Conservation (phyloP, 2,329 filamentous ascomycete genomes). For the Lachnellula subtilissima region DNA sequence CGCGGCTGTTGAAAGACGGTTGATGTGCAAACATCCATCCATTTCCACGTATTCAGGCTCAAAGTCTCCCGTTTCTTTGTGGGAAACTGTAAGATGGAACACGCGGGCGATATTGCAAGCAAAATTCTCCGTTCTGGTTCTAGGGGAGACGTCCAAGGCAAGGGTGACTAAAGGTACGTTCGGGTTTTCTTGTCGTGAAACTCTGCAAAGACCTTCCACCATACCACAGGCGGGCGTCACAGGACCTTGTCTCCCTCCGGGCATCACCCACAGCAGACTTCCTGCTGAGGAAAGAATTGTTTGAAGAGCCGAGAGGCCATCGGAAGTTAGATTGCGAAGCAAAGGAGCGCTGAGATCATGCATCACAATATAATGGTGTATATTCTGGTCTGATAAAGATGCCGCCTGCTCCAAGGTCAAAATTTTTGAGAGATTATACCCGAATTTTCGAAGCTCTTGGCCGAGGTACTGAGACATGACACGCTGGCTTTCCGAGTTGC, state of each 20-base stretch:
- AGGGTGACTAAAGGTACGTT: not conserved
- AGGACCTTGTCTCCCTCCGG: not conserved
- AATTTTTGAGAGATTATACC: not conserved
- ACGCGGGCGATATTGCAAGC: not conserved
- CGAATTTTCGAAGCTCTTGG: too few relatives aligned
- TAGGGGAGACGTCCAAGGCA: not conserved
- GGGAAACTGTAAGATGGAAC: not conserved
- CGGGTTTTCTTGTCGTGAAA: constrained; percentile 1
- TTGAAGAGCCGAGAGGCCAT: not conserved
- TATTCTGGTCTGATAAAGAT: not conserved
- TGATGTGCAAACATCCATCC: constrained; percentile 1
- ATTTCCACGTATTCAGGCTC: constrained; percentile 1
- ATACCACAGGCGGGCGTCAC: not conserved
- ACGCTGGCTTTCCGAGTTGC: too few relatives aligned
- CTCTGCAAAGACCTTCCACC: constrained; percentile 3
- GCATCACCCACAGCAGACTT: not conserved
- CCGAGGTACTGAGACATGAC: too few relatives aligned
- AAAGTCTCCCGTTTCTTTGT: not conserved
- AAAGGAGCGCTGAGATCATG: not conserved
- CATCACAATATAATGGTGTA: not conserved
- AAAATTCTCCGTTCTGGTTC: too few relatives aligned
- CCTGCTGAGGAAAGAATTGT: not conserved
- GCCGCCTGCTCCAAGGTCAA: not conserved
- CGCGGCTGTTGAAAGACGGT: not conserved
- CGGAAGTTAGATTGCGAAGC: not conserved